These are phyloP conservation scores for Blastobotrys persicus DNA, from an alignment of 1,139 yeast genomes.

Conservation along the genomic window DNA sequence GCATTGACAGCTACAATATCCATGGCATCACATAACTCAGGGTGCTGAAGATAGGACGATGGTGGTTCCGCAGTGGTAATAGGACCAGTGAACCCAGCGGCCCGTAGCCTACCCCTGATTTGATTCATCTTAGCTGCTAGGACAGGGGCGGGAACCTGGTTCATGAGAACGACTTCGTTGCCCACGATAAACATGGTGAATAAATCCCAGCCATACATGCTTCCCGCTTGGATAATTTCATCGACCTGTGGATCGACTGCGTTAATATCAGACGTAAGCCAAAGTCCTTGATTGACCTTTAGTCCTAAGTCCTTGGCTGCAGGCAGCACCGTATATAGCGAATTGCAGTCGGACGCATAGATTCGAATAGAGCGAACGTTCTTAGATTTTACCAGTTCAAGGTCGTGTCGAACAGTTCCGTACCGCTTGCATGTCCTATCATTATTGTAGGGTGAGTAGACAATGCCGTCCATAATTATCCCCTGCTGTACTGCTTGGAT, in stretches of 20 bases:
- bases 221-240: constrained; percentile 49
- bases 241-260: constrained; percentile 62
- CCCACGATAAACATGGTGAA: constrained; percentile 78
- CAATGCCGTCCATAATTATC: constrained; percentile 42
- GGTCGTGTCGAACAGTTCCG: constrained; percentile 55
- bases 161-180: constrained; percentile 75
- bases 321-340: constrained; percentile 63
- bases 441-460: constrained; percentile 77
- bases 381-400: constrained; percentile 53
- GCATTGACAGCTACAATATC: constrained; percentile 85
- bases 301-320: constrained; percentile 60
- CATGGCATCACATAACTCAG: constrained; percentile 63
- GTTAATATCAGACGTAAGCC: constrained; percentile 60
- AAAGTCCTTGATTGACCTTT: constrained; percentile 80
- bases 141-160: constrained; percentile 55
- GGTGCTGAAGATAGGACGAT: constrained; percentile 59
- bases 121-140: constrained; percentile 60
- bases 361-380: constrained; percentile 67
- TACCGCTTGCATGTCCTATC: constrained; percentile 65
- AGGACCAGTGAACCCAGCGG: constrained; percentile 74
- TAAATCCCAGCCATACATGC: constrained; percentile 58
- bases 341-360: constrained; percentile 83
- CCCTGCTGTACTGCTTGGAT: neutral
- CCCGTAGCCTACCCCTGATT: constrained; percentile 55
- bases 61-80: constrained; percentile 90